phyloP scores from a whole-genome alignment of 257 asterid species.

The Anisodus acutangulus region DNA sequence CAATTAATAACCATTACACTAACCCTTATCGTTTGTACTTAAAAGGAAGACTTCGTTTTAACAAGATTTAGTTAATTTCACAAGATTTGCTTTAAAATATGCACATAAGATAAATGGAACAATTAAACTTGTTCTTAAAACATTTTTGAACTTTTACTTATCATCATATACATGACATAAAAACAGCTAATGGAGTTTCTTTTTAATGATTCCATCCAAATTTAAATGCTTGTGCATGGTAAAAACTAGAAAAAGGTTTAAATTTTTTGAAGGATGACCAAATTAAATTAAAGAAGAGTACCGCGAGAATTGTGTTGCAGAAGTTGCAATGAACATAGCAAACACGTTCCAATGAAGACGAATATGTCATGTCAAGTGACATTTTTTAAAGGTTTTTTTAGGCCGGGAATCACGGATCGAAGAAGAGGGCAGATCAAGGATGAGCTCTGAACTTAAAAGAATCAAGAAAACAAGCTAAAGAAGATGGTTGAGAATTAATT shows the following conservation, averaged over 20 bases:
- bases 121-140: not conserved
- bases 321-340: constrained; percentile 92
- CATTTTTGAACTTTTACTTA: not conserved
- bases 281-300: constrained; percentile 37
- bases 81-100: not conserved
- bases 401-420: constrained; percentile 34
- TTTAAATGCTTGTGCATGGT: not conserved
- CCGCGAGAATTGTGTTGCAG: constrained; percentile 95
- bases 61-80: constrained; percentile 7
- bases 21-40: not conserved
- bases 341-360: constrained; percentile 61
- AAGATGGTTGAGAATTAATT: not conserved
- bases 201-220: not conserved
- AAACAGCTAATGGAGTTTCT: not conserved
- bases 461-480: constrained; percentile 26
- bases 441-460: constrained; percentile 13
- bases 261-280: not conserved
- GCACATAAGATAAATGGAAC: not conserved
- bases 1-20: not conserved
- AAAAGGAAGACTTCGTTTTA: not conserved
- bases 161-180: not conserved
- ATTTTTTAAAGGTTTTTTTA: constrained; percentile 34
- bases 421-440: not conserved
- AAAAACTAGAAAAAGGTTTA: not conserved
- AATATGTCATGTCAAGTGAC: constrained; percentile 60